Percentiles rank a stretch among this genome's conserved stretches.
Conservation (phyloP, 2,329 filamentous ascomycete genomes). For the Claviceps fusiformis region DNA sequence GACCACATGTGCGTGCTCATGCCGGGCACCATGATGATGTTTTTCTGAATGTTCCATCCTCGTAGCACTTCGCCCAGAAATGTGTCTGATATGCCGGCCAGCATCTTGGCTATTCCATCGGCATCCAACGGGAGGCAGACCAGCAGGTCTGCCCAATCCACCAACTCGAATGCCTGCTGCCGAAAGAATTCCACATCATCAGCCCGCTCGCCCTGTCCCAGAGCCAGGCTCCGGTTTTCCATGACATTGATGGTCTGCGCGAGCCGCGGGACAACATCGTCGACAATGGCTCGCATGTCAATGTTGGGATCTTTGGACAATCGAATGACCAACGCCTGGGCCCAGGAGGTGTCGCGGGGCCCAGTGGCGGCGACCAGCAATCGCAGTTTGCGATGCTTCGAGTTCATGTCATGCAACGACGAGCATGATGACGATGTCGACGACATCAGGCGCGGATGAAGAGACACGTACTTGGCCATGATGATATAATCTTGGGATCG, state of each 20-base stretch:
- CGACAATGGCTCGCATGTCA: slow-evolving; percentile 47
- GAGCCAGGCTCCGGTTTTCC: slow-evolving; percentile 34
- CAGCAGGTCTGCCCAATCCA: slow-evolving; percentile 78
- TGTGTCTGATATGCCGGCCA: slow-evolving; percentile 70
- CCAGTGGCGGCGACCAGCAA: slow-evolving; percentile 55
- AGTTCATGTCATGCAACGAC: slow-evolving; percentile 23
- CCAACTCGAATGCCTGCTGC: slow-evolving; percentile 49
- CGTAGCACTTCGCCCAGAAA: slow-evolving; percentile 68
- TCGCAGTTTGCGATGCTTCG: slow-evolving; percentile 34
- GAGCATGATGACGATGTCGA: slow-evolving; percentile 18
- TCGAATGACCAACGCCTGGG: slow-evolving; percentile 51
- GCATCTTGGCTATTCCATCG: slow-evolving; percentile 74
- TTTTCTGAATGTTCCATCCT: slow-evolving; percentile 78
- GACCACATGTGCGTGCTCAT: slow-evolving; percentile 88
- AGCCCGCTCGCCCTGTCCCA: slow-evolving; percentile 19
- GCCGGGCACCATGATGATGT: slow-evolving; percentile 70
- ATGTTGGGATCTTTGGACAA: slow-evolving; percentile 52
- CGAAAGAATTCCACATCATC: slow-evolving; percentile 38
- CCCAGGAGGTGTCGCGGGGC: slow-evolving; percentile 49
- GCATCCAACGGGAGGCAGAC: slow-evolving; percentile 77
- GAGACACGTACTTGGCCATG: slow-evolving; percentile 21
- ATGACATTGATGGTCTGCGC: slow-evolving; percentile 49
- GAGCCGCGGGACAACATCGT: slow-evolving; percentile 50
- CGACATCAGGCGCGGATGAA: slow-evolving; percentile 18
- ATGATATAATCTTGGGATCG: slow-evolving; percentile 13